These are phyloP conservation scores for Clavariopsis aquatica DNA, from an alignment of 495 filamentous ascomycete genomes.

Conservation along the genomic window DNA sequence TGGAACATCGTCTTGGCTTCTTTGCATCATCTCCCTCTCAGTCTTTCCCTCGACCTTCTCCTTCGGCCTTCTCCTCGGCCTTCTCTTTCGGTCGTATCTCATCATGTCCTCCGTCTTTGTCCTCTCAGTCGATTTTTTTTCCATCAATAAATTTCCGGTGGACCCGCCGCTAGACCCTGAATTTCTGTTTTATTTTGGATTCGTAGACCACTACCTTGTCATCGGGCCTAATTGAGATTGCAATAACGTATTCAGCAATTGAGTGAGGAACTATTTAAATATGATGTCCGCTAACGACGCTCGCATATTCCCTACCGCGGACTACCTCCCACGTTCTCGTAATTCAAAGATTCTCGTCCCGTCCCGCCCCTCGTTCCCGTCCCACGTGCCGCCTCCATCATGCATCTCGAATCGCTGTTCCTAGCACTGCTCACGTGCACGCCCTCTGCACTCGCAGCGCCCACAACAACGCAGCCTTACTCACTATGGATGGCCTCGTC, in stretches of 20 bases:
- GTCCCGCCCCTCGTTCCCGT: not conserved
- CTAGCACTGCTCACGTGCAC: constrained; percentile 17
- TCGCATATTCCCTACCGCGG: not conserved
- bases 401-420: constrained; percentile 13
- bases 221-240: not conserved
- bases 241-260: not conserved
- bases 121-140: not conserved
- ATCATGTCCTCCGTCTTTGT: too few species aligned
- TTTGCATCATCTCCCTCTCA: too few species aligned
- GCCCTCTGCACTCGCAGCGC: constrained; percentile 4
- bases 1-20: too few species aligned
- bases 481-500: constrained; percentile 33
- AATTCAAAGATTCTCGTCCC: not conserved
- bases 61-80: too few species aligned
- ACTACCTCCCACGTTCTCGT: not conserved
- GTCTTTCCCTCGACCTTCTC: too few species aligned
- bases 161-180: not conserved
- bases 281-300: not conserved
- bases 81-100: too few species aligned
- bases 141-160: not conserved
- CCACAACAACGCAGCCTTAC: constrained; percentile 14
- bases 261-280: not conserved
- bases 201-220: not conserved
- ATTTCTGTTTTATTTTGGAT: not conserved
- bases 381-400: not conserved